These are phyloP conservation scores for Claviceps capensis DNA, from an alignment of 2,329 filamentous ascomycete species.

Conservation along the genomic window DNA sequence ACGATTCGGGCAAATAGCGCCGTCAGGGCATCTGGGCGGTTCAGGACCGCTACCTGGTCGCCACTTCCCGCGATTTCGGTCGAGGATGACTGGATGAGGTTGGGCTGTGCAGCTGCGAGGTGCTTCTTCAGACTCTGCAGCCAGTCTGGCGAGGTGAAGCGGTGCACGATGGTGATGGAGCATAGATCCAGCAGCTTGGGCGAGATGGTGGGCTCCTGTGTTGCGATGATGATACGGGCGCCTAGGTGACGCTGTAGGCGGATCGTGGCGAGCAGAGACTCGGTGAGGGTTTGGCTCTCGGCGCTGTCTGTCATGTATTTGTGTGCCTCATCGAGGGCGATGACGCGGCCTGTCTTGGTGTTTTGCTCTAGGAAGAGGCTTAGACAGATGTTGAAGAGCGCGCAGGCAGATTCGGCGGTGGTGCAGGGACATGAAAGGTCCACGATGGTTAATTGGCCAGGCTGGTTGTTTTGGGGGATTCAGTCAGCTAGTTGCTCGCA, in stretches of 20 bases:
- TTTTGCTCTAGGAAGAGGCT: constrained; percentile 47
- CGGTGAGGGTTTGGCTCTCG: constrained; percentile 44
- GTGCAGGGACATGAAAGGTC: constrained; percentile 64
- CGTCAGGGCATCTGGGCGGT: neutral
- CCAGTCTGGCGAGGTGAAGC: constrained; percentile 57
- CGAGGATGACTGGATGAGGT: neutral
- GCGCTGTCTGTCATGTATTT: constrained; percentile 51
- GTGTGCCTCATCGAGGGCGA: constrained; percentile 67
- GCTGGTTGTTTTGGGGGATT: constrained; percentile 2
- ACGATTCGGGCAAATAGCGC: constrained; percentile 30
- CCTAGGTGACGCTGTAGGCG: constrained; percentile 58
- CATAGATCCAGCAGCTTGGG: constrained; percentile 57
- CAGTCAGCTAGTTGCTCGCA: neutral
- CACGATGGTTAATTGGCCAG: constrained; percentile 29
- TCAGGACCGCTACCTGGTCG: neutral
- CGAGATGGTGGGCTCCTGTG: constrained; percentile 63
- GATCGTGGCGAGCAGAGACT: constrained; percentile 47
- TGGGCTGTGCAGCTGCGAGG: constrained; percentile 24
- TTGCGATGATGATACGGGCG: constrained; percentile 55
- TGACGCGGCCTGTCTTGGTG: constrained; percentile 35
- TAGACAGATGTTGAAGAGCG: constrained; percentile 60
- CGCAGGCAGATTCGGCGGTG: constrained; percentile 51
- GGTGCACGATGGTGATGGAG: constrained; percentile 57
- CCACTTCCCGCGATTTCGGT: too few relatives aligned
- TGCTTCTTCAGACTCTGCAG: constrained; percentile 28